Evolutionary conservation across 192 early-diverging fungal genomes (phyloP), one percentile per base, ranked within the genome.

Genomic region (Backusella tuberculispora): DNA sequence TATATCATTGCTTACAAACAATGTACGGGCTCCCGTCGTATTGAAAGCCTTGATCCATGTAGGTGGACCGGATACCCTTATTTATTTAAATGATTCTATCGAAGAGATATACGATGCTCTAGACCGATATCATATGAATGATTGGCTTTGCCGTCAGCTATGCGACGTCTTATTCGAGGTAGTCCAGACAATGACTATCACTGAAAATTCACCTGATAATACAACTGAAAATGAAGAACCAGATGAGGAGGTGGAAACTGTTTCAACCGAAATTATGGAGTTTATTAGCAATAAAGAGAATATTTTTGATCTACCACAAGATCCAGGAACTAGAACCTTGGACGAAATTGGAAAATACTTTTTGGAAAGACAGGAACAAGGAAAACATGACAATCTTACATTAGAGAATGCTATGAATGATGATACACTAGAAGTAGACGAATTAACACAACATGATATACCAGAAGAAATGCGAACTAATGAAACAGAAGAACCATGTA

Each of bases 91-190:
- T 48, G 88, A 89, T 46, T 82, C 85, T 8, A 78, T 89, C 3
- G 78, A 81, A 15, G 88, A 89, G 41, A 85, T 88, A 24, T 89
- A 87, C 70, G 86, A 86, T 63, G 88, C 84, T 34, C 64, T 89
- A 50, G 86, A 87, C 71, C 64, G 77, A 12, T 85, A 84, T 78
- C 80, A 83, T 76, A 69, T 83, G 73, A 77, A 88, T n/a, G 76
- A 83, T 40, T 68, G 73, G 41, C 60, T 86, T 1, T 83, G 78
- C 37, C 76, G 78, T 14, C 80, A 83, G 3, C 43, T 88, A 17
- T 83, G 77, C 56, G 68, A 50, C 10, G 74, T 78, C 0, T 53
- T 81, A 44, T 60, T 42, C 34, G 74, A 80, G 60, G 69, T 68
- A 3, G 66, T 77, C 21, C n/a, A 67, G 24, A 67, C 63, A 4